Evolutionary conservation across 2,329 filamentous ascomycete species (phyloP), one percentile per base, ranked within the genome.

Genomic region (Lachnellula subtilissima): DNA sequence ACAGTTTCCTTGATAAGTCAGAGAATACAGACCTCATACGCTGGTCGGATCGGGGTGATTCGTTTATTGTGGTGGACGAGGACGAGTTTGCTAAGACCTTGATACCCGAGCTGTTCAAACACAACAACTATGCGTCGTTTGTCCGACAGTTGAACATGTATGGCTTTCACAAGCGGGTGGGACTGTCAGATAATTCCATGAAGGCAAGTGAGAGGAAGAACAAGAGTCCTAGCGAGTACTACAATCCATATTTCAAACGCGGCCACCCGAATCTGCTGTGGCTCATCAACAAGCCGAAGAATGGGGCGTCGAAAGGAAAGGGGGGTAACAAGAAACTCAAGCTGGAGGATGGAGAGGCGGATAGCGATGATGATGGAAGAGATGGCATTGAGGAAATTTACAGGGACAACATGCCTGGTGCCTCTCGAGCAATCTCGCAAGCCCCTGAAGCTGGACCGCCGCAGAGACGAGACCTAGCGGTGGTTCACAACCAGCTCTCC

Each of bases 201-300:
- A 89, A 94, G 64, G 92, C 95, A 5, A 97, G 92, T 70, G 94
- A 97, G 75, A 87, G 92, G 59, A 96, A 97, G 72, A 93, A 93
- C 70, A 99, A 99, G 76, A 96, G 91, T 56, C 94, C 94, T 0
- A 97, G 92, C 79, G 94, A 97, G 78, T 99, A 99, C 72, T 92
- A 89, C 64, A 97, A 99, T 71, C 91, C 91, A 9, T 99, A 92
- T 74, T 99, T 99, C 74, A 89, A 91, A 65, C 88, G 91, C 47
- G 93, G 92, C 4, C 87, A 96, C 63, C 92, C 92, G 4, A 95
- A 97, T 71, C 77, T 99, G 48, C 77, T 97, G 4, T 97, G 93
- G 93, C 78, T 97, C 55, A 97, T 97, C 61, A 93, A 96, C 70
- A 97, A 97, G 71, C 92, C 93, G 0, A 95, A 93, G 71, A 89